Evolutionary conservation across 495 filamentous ascomycete species (phyloP), one percentile per base, ranked within the genome.

Genomic region (Neurospora cerealis): DNA sequence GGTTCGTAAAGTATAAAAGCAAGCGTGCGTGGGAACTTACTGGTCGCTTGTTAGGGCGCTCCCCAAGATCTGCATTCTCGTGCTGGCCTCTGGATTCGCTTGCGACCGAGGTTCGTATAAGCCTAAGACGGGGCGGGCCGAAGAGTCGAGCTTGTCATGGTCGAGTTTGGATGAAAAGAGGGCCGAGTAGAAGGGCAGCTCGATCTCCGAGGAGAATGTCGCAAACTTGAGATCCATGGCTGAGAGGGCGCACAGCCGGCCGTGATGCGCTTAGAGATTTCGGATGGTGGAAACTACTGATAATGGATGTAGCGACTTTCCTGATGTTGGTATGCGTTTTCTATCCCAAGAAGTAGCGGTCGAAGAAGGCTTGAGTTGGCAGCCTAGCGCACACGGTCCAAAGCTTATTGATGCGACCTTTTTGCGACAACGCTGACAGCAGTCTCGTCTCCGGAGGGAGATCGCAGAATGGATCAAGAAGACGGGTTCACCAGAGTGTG

Each of bases 81-180:
- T 91, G 72, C 91, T 93, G 38, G 90, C 85, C 74, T 92, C 89
- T 1, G 92, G 89, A 17, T 89, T 76, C 72, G 91, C 91, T 54
- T 86, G 85, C 11, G 89, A 81, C 69, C 91, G 93, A 75, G 93
- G 89, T 81, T 97, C 93, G 80, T 99, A 98, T 37, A 97, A 84
- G 19, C 96, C 96, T n/a, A 96, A 83, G 0, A 98, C 85, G 71
- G 89, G 88, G 40, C 95, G 92, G 28, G 94, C 92, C 19, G 96
- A 96, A 77, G 96, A 94, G 81, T 97, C 91, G 48, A 99, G 92
- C 84, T 92, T 96, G 83, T 98, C 96, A 88, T 97, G 91, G 78
- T 99, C 93, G 78, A 99, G 93, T 82, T 99, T 99, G 70, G 89
- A 92, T 10, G 90, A 89, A 66, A 95, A 94, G 34, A 99, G 88